Percentiles rank a stretch among this genome's conserved stretches.
These are phyloP conservation scores for Asclepias syriaca DNA, from an alignment of 257 asterid genomes.

Conservation along the genomic window DNA sequence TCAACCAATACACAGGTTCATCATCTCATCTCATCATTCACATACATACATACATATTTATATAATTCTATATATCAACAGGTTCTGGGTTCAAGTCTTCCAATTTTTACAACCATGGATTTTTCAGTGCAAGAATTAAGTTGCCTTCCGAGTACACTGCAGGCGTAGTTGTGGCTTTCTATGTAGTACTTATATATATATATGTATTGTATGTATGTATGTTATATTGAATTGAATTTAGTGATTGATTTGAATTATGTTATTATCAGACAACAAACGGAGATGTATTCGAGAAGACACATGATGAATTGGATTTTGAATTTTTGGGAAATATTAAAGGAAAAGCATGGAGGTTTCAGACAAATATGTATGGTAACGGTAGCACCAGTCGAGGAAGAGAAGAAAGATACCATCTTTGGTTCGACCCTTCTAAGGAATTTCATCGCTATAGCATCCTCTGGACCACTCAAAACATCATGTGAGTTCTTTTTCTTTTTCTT, in stretches of 20 bases:
- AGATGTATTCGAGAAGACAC: conserved; percentile 57
- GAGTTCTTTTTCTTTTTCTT: conserved; percentile 19
- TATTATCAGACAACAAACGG: conserved; percentile 64
- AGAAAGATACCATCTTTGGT: conserved; percentile 77
- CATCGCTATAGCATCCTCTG: conserved; percentile 77
- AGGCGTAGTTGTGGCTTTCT: conserved; percentile 88
- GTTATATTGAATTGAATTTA: too few species aligned
- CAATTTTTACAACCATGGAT: conserved; percentile 73
- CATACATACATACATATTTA: background rate
- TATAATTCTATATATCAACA: conserved; percentile 17
- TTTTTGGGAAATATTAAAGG: conserved; percentile 82
- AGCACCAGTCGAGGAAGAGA: conserved; percentile 89
- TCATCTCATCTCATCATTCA: background rate
- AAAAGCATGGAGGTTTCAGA: conserved; percentile 92
- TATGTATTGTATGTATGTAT: too few species aligned
- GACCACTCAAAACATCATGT: conserved; percentile 79
- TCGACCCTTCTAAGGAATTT: conserved; percentile 75
- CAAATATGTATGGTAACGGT: conserved; percentile 93
- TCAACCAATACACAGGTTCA: conserved; percentile 69
- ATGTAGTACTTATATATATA: conserved; percentile 34
- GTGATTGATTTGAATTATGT: background rate
- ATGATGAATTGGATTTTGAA: conserved; percentile 89
- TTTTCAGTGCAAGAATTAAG: conserved; percentile 85
- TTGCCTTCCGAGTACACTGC: conserved; percentile 89
- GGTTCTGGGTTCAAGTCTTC: conserved; percentile 93